Base-by-base conservation (phyloP, 768 basidiomycete species). In the Pleurotus tuber-regium region DNA sequence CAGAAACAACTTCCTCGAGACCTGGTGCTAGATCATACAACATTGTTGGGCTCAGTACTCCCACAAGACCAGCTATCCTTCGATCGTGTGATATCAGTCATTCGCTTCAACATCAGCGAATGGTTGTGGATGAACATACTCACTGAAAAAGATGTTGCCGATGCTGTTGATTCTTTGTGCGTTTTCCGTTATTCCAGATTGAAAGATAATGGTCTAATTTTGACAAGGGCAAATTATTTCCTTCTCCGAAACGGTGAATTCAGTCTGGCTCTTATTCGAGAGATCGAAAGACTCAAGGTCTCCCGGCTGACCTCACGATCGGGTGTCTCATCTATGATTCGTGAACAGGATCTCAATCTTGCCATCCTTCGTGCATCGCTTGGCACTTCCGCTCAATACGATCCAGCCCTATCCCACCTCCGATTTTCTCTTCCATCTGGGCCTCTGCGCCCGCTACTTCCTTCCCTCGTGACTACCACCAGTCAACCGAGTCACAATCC, bases 81-180 rank as follows among this genome's bases (percentile, higher is more conserved):
- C 60, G 90, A 91, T 63, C 70, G 75, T 26, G 79, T 85, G 53
- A 81, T 97, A 29, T 70, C 80, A 14, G 81, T 86, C 54, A 89
- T 94, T 30, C 73, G 92, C 52, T 86, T 78, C 1, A 84, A 87
- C 52, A 80, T 95, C 44, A 89, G 92, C 62, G 94, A 97, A 73
- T 97, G 93, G 92, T 73, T 97, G 1, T 97, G 93, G 94, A 66
- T 83, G 19, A 92, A 94, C 61, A 86, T 96, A 30, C 72, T 97
- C 46, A 95, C 92, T 2, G 78, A 78, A 60, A 79, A 82, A 58
- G 91, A 93, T 55, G 86, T 95, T 1, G 85, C 88, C 56, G 87
- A 87, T 19, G 87, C 92, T 0, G 82, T 96, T 16, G 83, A 93
- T 58, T 88, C 90, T 10, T 64, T 95, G 92, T 93, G 66, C 64